A percentile compares a stretch with the other conserved stretches of the same genome.
phyloP scores from a whole-genome alignment of 2,329 filamentous ascomycete species.

The Venturia aucupariae region DNA sequence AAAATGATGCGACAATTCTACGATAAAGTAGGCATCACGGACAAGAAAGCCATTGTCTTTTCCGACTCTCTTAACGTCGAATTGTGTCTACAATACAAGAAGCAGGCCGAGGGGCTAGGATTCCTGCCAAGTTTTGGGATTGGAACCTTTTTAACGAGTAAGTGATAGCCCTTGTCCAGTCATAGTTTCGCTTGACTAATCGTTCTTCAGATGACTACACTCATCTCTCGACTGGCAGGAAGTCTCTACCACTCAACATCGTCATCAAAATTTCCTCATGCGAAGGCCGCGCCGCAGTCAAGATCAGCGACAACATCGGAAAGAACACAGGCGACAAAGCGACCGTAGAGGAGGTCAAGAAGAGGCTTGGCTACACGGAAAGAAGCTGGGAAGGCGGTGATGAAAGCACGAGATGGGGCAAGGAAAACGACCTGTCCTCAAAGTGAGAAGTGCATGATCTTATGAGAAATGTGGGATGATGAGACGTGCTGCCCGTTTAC shows the following conservation, averaged over 20 bases:
- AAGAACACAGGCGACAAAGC: conserved; percentile 89
- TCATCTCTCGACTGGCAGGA: conserved; percentile 61
- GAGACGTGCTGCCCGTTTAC: neutral
- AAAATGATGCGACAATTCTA: conserved; percentile 76
- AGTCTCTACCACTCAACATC: conserved; percentile 89
- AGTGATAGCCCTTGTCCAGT: conserved; percentile 20
- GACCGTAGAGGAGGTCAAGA: conserved; percentile 76
- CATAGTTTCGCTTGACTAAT: conserved; percentile 15
- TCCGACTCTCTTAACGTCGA: conserved; percentile 93
- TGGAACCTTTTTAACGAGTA: conserved; percentile 85
- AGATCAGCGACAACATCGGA: conserved; percentile 78
- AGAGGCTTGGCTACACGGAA: conserved; percentile 75
- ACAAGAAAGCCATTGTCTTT: conserved; percentile 85
- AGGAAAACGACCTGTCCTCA: conserved; percentile 1
- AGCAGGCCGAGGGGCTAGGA: conserved; percentile 66
- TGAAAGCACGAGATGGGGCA: conserved; percentile 73
- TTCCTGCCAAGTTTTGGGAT: conserved; percentile 88
- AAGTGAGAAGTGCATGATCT: neutral
- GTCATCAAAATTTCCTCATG: conserved; percentile 94
- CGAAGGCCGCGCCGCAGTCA: conserved; percentile 71
- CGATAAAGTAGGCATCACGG: conserved; percentile 61
- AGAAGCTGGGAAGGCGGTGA: conserved; percentile 75
- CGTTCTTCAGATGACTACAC: conserved; percentile 63
- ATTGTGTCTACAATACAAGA: conserved; percentile 81
- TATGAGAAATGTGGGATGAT: neutral